phyloP scores from a whole-genome alignment of 352 stramenopile genomes.

The Salisapilia sapeloensis region DNA sequence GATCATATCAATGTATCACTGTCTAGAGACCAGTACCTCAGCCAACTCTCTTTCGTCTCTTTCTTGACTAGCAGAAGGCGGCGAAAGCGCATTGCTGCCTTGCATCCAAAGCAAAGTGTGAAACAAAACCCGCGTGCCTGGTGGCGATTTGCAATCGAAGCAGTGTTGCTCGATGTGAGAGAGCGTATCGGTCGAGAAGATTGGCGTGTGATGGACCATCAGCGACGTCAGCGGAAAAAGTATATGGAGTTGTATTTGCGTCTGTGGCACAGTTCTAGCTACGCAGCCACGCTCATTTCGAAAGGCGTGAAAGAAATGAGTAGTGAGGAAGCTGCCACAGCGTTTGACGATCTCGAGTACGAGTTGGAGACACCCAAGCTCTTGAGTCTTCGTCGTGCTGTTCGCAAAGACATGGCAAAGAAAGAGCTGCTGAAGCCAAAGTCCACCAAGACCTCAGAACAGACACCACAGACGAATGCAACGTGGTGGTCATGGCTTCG shows the following conservation, averaged over 20 bases:
- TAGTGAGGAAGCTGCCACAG: slow-evolving; percentile 22
- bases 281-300: slow-evolving; percentile 20
- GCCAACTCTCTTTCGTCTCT: slow-evolving; percentile 48
- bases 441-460: too few relatives aligned
- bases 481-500: slow-evolving; percentile 56
- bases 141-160: slow-evolving; percentile 65
- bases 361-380: slow-evolving; percentile 54
- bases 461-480: slow-evolving; percentile 15
- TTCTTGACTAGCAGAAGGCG: slow-evolving; percentile 45
- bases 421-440: slow-evolving; percentile 5
- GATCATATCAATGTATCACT: slow-evolving; percentile 57
- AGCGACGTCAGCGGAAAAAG: slow-evolving; percentile 12
- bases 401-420: slow-evolving; percentile 21
- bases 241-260: slow-evolving; percentile 51
- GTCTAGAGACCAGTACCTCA: slow-evolving; percentile 53
- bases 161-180: slow-evolving; percentile 52
- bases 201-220: slow-evolving; percentile 25
- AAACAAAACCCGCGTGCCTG: slow-evolving; percentile 29
- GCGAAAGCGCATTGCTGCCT: slow-evolving; percentile 30
- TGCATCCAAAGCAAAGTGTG: slow-evolving; percentile 31
- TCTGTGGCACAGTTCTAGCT: slow-evolving; percentile 8
- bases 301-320: slow-evolving; percentile 15
- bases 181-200: slow-evolving; percentile 55
- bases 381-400: slow-evolving; percentile 28
- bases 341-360: slow-evolving; percentile 54